Percentiles rank a stretch among this genome's conserved stretches.
phyloP scores from a whole-genome alignment of 495 filamentous ascomycete genomes.

The Penicillium verhagenii region DNA sequence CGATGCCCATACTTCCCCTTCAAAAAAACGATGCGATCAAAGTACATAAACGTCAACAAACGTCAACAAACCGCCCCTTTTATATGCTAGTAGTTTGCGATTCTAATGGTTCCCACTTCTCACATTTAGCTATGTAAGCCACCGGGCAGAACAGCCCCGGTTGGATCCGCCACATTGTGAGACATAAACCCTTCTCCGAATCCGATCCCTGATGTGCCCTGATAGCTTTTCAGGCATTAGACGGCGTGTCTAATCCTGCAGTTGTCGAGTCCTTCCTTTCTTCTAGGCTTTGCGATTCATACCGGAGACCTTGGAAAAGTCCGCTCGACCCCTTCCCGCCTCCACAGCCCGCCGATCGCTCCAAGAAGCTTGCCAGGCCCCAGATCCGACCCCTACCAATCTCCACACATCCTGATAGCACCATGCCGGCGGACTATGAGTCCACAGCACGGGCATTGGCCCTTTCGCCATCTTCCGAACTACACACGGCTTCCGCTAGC shows the following conservation, averaged over 20 bases:
- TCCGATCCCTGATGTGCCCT: background rate
- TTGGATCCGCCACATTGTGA: slow-evolving; percentile 5
- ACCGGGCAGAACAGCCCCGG: background rate
- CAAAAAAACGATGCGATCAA: no score
- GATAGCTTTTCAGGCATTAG: background rate
- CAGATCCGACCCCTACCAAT: slow-evolving; percentile 8
- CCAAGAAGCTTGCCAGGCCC: background rate
- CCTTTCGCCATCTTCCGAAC: slow-evolving; percentile 52
- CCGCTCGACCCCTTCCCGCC: background rate
- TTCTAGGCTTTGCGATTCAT: background rate
- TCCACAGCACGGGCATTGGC: slow-evolving; percentile 66
- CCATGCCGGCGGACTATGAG: slow-evolving; percentile 58
- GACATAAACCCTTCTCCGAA: background rate
- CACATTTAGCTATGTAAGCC: background rate
- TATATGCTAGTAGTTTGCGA: no score
- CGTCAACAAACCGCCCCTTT: no score
- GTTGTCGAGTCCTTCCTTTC: background rate
- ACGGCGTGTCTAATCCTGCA: background rate
- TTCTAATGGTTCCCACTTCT: background rate
- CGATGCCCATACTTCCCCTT: no score
- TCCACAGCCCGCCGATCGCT: slow-evolving; percentile 14
- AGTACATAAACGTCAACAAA: no score
- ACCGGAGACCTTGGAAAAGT: background rate
- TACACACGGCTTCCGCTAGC: slow-evolving; percentile 26
- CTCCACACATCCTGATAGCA: slow-evolving; percentile 12